These are phyloP conservation scores for Lagenidium giganteum DNA, from an alignment of 352 stramenopile genomes.

Conservation along the genomic window DNA sequence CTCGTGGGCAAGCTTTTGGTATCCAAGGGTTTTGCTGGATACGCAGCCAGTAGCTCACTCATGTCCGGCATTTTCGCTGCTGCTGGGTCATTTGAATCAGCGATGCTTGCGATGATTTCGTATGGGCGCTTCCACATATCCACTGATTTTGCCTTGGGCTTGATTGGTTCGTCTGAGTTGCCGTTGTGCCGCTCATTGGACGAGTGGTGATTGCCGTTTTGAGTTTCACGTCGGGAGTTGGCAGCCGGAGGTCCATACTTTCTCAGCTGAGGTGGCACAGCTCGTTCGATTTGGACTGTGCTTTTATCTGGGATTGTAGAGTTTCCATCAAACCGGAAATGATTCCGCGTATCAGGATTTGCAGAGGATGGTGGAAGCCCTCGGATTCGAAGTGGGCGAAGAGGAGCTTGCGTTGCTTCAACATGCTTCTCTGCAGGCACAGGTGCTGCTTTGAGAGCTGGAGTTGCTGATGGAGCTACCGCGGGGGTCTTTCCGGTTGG, in stretches of 20 bases:
- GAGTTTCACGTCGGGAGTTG: neutral
- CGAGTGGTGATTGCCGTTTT: neutral
- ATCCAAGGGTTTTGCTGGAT: slow-evolving; percentile 13
- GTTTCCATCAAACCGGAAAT: slow-evolving; percentile 19
- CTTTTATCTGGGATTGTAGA: neutral
- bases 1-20: slow-evolving; percentile 2
- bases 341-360: slow-evolving; percentile 1
- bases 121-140: slow-evolving; percentile 80
- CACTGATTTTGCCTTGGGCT: slow-evolving; percentile 32
- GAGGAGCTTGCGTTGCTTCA: neutral
- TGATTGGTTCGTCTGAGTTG: slow-evolving; percentile 19
- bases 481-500: neutral
- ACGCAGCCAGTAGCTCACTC: slow-evolving; percentile 19
- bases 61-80: slow-evolving; percentile 14
- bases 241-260: slow-evolving; percentile 52
- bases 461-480: neutral
- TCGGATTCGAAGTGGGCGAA: slow-evolving; percentile 20
- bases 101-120: slow-evolving; percentile 63
- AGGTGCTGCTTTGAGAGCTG: neutral
- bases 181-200: slow-evolving; percentile 6
- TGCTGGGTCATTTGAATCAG: slow-evolving; percentile 11
- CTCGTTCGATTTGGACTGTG: neutral
- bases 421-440: neutral
- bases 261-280: slow-evolving; percentile 23
- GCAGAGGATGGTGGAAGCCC: slow-evolving; percentile 4